Conservation (phyloP, 441 rosid species). For the Euphorbia schlechtendalii region DNA sequence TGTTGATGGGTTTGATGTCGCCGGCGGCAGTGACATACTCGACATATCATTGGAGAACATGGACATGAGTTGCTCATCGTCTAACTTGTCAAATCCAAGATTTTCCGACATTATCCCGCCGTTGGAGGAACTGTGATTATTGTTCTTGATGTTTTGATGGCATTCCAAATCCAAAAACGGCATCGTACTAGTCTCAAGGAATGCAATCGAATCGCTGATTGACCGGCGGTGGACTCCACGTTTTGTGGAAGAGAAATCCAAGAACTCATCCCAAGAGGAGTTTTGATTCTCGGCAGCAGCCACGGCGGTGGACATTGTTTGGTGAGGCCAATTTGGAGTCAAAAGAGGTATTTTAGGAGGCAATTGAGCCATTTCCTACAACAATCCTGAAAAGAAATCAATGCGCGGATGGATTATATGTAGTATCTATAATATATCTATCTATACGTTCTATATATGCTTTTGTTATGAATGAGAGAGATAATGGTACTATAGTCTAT, state of each 20-base stretch:
- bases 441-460: not conserved
- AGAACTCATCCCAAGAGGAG: slow-evolving; percentile 78
- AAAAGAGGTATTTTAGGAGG: slow-evolving; percentile 46
- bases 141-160: slow-evolving; percentile 4
- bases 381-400: not conserved
- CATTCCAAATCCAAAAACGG: slow-evolving; percentile 22
- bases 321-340: slow-evolving; percentile 36
- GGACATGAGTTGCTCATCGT: slow-evolving; percentile 53
- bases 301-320: slow-evolving; percentile 17
- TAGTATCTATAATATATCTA: not conserved
- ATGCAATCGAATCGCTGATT: slow-evolving; percentile 52
- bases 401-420: not conserved
- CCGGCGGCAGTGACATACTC: slow-evolving; percentile 17
- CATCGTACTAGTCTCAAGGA: slow-evolving; percentile 27
- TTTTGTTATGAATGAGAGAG: no score
- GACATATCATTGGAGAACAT: slow-evolving; percentile 42
- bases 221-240: slow-evolving; percentile 69
- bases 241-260: slow-evolving; percentile 61
- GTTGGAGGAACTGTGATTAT: not conserved
- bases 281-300: slow-evolving; percentile 19
- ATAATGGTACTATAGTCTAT: no score
- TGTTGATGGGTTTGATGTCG: slow-evolving; percentile 36
- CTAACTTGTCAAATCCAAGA: slow-evolving; percentile 34
- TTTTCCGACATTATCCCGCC: slow-evolving; percentile 4
- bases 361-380: slow-evolving; percentile 42